Evolutionary conservation across 495 filamentous ascomycete species (phyloP), one percentile per base, ranked within the genome.

Genomic region (Entonaema liquescens): DNA sequence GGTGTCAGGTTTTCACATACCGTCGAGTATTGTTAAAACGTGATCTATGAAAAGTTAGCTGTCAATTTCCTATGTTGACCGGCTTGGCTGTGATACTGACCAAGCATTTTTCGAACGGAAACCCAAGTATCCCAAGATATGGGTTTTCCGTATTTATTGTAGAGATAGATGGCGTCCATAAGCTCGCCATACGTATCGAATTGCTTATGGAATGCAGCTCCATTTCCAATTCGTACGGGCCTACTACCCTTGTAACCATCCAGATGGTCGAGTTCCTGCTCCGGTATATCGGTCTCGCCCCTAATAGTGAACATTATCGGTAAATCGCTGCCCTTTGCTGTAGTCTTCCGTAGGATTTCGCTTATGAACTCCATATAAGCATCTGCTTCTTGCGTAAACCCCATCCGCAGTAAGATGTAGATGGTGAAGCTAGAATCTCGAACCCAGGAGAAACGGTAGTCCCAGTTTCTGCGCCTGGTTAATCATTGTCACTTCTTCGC

Each of bases 221-320:
- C 90, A 71, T 93, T 93, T 26, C 90, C 90, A 49, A 92, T 88
- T n/a, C 90, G 86, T 15, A 92, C 90, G 0, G 90, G 90, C 61
- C 80, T 85, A 73, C 88, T 91, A 11, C 85, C 85, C 50, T 85
- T 83, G 76, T 93, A 92, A 25, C 90, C 90, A 50, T 89, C 86
- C 13, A 93, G 83, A 65, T 93, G 90, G 50, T 80, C 74, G 9
- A 92, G 80, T 66, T 90, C 88, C 35, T 83, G 74, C 73, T 92
- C 90, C 6, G 89, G 89, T 58, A 92, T 89, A 36, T 92, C 89
- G 31, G 87, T 91, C 54, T 89, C 88, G 40, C 90, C 90, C 7
- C 86, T 83, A 69, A 93, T 92, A 13, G 88, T 91, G 68, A 92
- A 92, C 90, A 93, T 93, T 72, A 93, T 91, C 15, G 90, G 90